phyloP scores from a whole-genome alignment of 2,329 filamentous ascomycete genomes.

The Penicillium sp. region DNA sequence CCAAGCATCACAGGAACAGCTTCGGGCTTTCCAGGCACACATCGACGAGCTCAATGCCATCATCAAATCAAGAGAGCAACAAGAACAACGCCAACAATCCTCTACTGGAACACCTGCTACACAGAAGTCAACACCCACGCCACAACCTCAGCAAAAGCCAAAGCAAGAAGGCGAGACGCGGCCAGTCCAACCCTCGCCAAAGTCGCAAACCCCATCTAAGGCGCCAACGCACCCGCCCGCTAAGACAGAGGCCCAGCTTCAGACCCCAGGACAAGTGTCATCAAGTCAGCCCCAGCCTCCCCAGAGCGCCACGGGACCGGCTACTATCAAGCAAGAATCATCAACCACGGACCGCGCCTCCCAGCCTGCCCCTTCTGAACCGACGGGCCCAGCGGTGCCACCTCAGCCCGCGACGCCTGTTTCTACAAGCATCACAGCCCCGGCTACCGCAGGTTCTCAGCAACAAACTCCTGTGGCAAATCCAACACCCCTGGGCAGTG shows the following conservation, averaged over 20 bases:
- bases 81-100: conserved; percentile 35
- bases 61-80: conserved; percentile 46
- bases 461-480: conserved; percentile 26
- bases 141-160: conserved; percentile 29
- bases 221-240: conserved; percentile 9
- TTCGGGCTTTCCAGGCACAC: conserved; percentile 51
- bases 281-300: conserved; percentile 11
- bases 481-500: conserved; percentile 20
- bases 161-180: conserved; percentile 24
- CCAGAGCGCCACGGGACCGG: conserved; percentile 7
- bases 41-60: conserved; percentile 54
- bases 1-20: conserved; percentile 49
- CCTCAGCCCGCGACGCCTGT: conserved; percentile 12
- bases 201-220: conserved; percentile 15
- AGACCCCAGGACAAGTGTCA: conserved; percentile 7
- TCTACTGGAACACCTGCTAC: conserved; percentile 12
- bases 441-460: conserved; percentile 16
- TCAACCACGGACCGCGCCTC: conserved; percentile 4
- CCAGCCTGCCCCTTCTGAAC: conserved; percentile 13
- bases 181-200: conserved; percentile 14
- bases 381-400: conserved; percentile 12
- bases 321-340: conserved; percentile 35
- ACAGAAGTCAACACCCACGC: conserved; percentile 11
- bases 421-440: conserved; percentile 5
- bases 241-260: conserved; percentile 8